Evolutionary conservation across 2,329 filamentous ascomycete species (phyloP).

Genomic region (Phyllosticta citribraziliensis): DNA sequence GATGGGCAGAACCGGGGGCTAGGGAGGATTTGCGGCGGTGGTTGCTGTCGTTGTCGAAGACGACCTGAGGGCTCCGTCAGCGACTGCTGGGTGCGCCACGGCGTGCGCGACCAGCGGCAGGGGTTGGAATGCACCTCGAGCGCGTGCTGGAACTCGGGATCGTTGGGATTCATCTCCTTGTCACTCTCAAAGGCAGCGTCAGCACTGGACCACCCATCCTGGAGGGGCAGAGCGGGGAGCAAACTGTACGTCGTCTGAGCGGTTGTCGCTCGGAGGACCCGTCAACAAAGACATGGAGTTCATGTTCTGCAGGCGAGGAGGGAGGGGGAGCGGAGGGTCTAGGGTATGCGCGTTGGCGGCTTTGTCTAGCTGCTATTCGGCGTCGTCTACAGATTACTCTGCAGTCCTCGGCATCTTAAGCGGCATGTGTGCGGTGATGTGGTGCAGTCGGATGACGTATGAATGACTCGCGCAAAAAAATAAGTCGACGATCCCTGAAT

Average conservation of each 20-base stretch:
- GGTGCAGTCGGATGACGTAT: neutral
- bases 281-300: neutral
- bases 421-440: neutral
- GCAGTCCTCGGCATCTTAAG: neutral
- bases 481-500: neutral
- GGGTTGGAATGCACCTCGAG: constrained; percentile 27
- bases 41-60: constrained; percentile 43
- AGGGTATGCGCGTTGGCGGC: neutral
- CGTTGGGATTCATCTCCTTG: constrained; percentile 20
- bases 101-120: neutral
- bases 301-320: neutral
- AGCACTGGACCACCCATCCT: constrained; percentile 14
- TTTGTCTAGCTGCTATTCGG: neutral
- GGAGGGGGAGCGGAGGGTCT: neutral
- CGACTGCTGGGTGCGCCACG: neutral
- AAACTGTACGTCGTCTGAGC: constrained; percentile 3
- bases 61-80: constrained; percentile 35
- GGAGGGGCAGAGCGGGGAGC: neutral
- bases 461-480: neutral
- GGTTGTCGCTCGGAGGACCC: neutral
- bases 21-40: constrained; percentile 53
- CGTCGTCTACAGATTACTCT: neutral
- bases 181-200: constrained; percentile 27
- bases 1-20: constrained; percentile 32
- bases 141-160: constrained; percentile 29